These are phyloP conservation scores for Aspergillus tamarii DNA, from an alignment of 2,329 filamentous ascomycete species.

Conservation along the genomic window DNA sequence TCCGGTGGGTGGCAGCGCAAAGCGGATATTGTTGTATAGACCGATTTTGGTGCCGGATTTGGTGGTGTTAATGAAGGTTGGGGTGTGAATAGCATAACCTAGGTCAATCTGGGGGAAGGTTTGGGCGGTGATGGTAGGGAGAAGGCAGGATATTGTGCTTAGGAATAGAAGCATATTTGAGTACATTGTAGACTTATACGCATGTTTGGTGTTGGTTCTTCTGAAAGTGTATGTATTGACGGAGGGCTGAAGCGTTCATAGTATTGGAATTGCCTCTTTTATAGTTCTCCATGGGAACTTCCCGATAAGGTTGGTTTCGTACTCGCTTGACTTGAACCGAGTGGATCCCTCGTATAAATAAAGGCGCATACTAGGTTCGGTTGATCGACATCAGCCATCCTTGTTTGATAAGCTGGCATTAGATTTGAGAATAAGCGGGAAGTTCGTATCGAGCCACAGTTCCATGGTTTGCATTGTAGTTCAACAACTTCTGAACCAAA, in stretches of 20 bases:
- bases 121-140: neutral
- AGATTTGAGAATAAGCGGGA: neutral
- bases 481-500: too few relatives aligned
- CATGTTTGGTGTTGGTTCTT: neutral
- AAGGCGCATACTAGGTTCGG: neutral
- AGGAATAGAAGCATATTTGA: neutral
- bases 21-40: conserved; percentile 8
- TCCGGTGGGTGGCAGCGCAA: conserved; percentile 4
- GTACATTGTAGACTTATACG: neutral
- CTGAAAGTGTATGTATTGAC: neutral
- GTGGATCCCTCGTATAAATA: neutral
- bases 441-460: neutral
- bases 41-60: neutral
- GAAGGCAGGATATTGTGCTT: neutral
- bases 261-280: neutral
- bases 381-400: neutral
- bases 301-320: neutral
- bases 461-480: neutral
- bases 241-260: fast-evolving
- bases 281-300: neutral
- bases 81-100: neutral
- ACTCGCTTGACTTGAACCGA: neutral
- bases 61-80: conserved; percentile 4
- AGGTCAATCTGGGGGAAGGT: neutral
- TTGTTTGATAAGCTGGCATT: neutral